These are phyloP conservation scores for Arbutus unedo DNA, from an alignment of 148 eudicot genomes.

Conservation along the genomic window DNA sequence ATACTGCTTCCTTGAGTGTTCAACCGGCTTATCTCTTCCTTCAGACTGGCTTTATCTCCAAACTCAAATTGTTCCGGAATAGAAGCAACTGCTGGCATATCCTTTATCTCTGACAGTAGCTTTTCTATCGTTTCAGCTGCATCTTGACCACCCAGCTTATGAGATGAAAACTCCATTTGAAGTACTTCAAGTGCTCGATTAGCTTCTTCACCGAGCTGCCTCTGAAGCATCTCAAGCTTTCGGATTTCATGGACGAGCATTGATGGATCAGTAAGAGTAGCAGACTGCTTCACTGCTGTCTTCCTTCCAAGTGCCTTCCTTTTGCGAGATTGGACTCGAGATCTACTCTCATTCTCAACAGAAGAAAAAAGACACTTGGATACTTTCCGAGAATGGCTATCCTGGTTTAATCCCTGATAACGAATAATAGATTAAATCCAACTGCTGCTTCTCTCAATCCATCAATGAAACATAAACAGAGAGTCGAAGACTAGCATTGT, in stretches of 20 bases:
- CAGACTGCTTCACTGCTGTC: constrained; percentile 56
- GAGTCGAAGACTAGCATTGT: constrained; percentile 1
- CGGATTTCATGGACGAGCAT: constrained; percentile 76
- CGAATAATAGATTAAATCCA: not conserved
- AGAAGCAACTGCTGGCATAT: constrained; percentile 48
- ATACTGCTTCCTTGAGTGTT: constrained; percentile 61
- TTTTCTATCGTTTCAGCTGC: constrained; percentile 77
- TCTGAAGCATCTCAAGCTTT: constrained; percentile 84
- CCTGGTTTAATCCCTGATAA: constrained; percentile 51
- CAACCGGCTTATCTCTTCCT: constrained; percentile 75
- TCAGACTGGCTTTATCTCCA: constrained; percentile 60
- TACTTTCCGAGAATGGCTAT: constrained; percentile 59
- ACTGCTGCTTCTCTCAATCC: constrained; percentile 4
- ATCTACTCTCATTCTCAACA: constrained; percentile 25
- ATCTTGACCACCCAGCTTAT: constrained; percentile 69
- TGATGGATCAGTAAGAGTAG: constrained; percentile 63
- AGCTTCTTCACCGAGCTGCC: constrained; percentile 98
- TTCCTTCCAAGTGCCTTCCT: constrained; percentile 41
- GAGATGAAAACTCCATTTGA: constrained; percentile 78
- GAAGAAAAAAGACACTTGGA: constrained; percentile 65
- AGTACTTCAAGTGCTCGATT: constrained; percentile 82
- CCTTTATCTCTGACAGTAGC: constrained; percentile 74
- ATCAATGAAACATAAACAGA: not conserved
- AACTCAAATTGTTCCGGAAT: constrained; percentile 47
- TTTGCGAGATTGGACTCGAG: constrained; percentile 29